phyloP scores from a whole-genome alignment of 768 basidiomycete species.

The Suillus luteus region DNA sequence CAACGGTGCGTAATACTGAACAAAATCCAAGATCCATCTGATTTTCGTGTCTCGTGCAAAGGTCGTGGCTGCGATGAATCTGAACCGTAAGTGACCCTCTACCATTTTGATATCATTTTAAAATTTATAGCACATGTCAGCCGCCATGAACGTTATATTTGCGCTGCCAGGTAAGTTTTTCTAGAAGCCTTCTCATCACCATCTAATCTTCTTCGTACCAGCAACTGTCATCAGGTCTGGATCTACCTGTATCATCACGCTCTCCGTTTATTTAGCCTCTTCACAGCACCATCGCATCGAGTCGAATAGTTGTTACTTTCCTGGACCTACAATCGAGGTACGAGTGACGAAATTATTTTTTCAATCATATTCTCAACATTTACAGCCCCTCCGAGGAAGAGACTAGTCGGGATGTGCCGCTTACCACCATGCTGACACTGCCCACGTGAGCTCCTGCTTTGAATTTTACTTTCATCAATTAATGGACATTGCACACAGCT shows the following conservation, averaged over 20 bases:
- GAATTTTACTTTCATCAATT: background rate
- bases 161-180: background rate
- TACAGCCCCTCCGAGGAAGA: background rate
- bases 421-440: conserved; percentile 1
- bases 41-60: background rate
- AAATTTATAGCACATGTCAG: background rate
- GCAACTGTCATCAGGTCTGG: background rate
- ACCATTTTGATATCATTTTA: background rate
- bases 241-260: background rate
- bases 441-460: background rate
- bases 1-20: background rate
- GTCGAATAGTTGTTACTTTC: background rate
- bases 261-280: background rate
- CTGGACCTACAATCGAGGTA: background rate
- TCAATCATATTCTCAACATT: background rate
- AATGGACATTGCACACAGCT: background rate
- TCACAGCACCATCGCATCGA: conserved; percentile 3
- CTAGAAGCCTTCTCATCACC: background rate
- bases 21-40: background rate
- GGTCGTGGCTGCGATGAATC: background rate
- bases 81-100: background rate
- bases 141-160: conserved; percentile 4
- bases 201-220: background rate
- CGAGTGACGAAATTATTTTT: background rate
- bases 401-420: background rate